Evolutionary conservation across 139 green algal species (phyloP).

Genomic region (Microglena sp.): DNA sequence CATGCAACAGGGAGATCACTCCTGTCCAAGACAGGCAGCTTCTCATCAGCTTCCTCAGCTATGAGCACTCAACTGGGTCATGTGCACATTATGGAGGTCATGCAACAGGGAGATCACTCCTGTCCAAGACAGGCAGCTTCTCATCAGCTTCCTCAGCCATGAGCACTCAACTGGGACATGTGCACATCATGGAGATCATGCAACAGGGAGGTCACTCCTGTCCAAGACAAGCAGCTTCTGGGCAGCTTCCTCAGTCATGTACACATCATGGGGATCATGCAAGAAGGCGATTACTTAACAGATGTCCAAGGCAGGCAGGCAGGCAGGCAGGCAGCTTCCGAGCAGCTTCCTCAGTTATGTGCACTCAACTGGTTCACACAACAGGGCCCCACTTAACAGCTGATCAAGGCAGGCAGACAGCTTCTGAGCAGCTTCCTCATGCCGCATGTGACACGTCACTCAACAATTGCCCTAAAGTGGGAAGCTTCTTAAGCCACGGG

Average conservation of each 20-base stretch:
- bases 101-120: too few relatives aligned
- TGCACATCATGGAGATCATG: not conserved
- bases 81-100: not conserved
- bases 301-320: conserved; percentile 1
- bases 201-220: too few relatives aligned
- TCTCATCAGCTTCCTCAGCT: too few relatives aligned
- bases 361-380: not conserved
- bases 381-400: not conserved
- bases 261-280: too few relatives aligned
- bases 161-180: too few relatives aligned
- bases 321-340: not conserved
- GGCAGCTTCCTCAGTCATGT: conserved; percentile 21
- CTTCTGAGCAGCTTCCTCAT: not conserved
- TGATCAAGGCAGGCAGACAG: not conserved
- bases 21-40: too few relatives aligned
- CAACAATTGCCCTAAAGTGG: not conserved
- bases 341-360: not conserved
- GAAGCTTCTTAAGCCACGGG: conserved; percentile 23
- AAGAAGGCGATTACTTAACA: too few relatives aligned
- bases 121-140: too few relatives aligned
- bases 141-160: too few relatives aligned
- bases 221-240: too few relatives aligned
- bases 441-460: not conserved
- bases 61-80: not conserved
- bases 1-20: too few relatives aligned